Percentiles rank a stretch among this genome's conserved stretches.
phyloP scores from a whole-genome alignment of 495 filamentous ascomycete species.

The Penicillium manginii region DNA sequence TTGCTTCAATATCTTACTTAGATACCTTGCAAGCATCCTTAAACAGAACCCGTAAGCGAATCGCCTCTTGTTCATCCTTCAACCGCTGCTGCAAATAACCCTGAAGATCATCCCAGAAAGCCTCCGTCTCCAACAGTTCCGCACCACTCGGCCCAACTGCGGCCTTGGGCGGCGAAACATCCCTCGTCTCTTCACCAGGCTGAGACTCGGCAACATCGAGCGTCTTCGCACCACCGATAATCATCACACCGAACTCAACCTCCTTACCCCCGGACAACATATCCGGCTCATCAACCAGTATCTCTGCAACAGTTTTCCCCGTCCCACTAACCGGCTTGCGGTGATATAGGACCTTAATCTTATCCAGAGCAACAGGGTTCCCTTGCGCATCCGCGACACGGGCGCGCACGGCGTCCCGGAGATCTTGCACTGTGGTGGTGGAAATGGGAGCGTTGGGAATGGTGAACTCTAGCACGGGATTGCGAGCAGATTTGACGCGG shows the following conservation, averaged over 20 bases:
- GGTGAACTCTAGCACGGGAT: conserved; percentile 65
- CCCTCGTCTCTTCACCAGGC: conserved; percentile 35
- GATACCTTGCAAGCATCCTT: conserved; percentile 64
- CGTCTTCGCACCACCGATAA: conserved; percentile 65
- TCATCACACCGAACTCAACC: conserved; percentile 82
- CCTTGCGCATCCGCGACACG: conserved; percentile 42
- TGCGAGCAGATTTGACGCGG: conserved; percentile 73
- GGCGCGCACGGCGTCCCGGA: conserved; percentile 66
- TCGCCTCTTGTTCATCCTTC: conserved; percentile 69
- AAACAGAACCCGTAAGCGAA: conserved; percentile 66
- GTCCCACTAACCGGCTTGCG: conserved; percentile 78
- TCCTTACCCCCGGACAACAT: conserved; percentile 43
- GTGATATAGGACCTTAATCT: conserved; percentile 80
- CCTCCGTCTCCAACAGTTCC: conserved; percentile 65
- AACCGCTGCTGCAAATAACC: conserved; percentile 79
- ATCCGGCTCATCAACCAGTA: conserved; percentile 49
- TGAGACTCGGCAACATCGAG: conserved; percentile 29
- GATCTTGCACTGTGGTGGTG: conserved; percentile 69
- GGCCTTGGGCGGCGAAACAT: conserved; percentile 42
- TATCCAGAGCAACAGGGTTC: conserved; percentile 53
- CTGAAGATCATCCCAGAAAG: conserved; percentile 88
- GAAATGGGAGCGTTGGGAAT: conserved; percentile 60
- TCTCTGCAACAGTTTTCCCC: conserved; percentile 55
- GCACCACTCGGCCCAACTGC: conserved; percentile 59
- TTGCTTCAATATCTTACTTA: conserved; percentile 13